Evolutionary conservation across 371 early-diverging fungal genomes (phyloP), one percentile per base, ranked within the genome.

Genomic region (Mucor indicus): DNA sequence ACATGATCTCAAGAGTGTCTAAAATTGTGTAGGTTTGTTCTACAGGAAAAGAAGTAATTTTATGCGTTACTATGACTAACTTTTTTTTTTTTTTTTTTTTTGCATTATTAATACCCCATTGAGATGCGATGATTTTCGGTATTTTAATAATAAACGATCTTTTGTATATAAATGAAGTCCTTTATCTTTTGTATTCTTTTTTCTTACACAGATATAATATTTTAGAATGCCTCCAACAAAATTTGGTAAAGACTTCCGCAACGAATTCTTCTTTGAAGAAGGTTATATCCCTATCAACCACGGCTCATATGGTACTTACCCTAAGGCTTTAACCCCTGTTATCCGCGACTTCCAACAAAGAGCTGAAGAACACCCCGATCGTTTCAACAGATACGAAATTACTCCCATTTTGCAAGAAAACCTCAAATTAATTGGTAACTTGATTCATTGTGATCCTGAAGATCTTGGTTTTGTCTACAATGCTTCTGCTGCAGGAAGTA

Each of bases 181-280:
- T n/a, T n/a, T n/a, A n/a, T n/a, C n/a, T n/a, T n/a, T n/a, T n/a
- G n/a, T n/a, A n/a, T n/a, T n/a, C n/a, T n/a, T n/a, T n/a, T n/a
- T n/a, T n/a, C n/a, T n/a, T n/a, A n/a, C n/a, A n/a, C n/a, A n/a
- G n/a, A n/a, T n/a, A n/a, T n/a, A n/a, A n/a, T n/a, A n/a, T n/a
- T n/a, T n/a, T n/a, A n/a, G n/a, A n/a, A 36, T 21, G 30, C 42
- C 37, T 2, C 24, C 13, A 9, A 15, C 19, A 10, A 24, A 22
- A 10, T 73, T 76, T 57, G 77, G 77, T 8, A 70, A 73, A 58
- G 50, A 48, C 11, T 62, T 64, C 16, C 64, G 72, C 31, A 53
- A 57, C n/a, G 68, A 76, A 25, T 76, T 76, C 36, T 51, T 60
- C 15, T 55, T 76, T 25, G 72, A 69, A 1, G 55, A 66, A 15